Evolutionary conservation across 805 yeast species (phyloP).

Genomic region (Spencermartinsiella europaea): DNA sequence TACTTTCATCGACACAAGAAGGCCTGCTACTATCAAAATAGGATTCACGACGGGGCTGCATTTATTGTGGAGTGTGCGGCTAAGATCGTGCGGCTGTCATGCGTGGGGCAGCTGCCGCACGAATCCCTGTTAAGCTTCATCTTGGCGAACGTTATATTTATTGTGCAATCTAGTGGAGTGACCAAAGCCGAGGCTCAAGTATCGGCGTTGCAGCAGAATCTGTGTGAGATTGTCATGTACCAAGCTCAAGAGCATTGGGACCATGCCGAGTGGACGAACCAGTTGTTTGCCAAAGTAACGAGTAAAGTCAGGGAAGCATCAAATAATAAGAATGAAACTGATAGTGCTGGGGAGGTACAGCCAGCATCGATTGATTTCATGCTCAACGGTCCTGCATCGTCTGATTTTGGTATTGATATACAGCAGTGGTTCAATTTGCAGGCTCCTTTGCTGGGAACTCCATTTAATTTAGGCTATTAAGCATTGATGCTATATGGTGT

Average conservation of each 20-base stretch:
- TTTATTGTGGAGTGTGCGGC: constrained; percentile 13
- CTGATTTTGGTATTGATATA: no score
- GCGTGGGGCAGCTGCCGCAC: constrained; percentile 12
- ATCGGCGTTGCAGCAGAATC: constrained; percentile 8
- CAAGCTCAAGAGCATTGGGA: constrained; percentile 20
- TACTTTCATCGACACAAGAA: constrained; percentile 15
- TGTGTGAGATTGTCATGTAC: constrained; percentile 15
- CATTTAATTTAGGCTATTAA: no score
- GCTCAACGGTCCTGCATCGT: no score
- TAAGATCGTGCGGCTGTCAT: constrained; percentile 12
- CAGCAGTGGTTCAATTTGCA: no score
- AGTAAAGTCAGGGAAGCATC: no score
- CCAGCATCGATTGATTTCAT: no score
- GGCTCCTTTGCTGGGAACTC: no score
- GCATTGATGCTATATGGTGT: no score
- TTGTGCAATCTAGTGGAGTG: constrained; percentile 7
- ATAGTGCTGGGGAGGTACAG: no score
- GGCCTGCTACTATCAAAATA: constrained; percentile 5
- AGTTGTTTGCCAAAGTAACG: no score
- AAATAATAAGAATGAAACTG: no score
- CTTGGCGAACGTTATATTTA: constrained; percentile 18
- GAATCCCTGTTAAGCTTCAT: constrained; percentile 14
- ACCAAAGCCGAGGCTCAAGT: background rate
- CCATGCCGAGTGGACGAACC: constrained; percentile 19
- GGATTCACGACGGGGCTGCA: constrained; percentile 10